Percentiles rank a stretch among this genome's conserved stretches.
Conservation (phyloP, 2,329 filamentous ascomycete genomes). For the Xylaria sp. region DNA sequence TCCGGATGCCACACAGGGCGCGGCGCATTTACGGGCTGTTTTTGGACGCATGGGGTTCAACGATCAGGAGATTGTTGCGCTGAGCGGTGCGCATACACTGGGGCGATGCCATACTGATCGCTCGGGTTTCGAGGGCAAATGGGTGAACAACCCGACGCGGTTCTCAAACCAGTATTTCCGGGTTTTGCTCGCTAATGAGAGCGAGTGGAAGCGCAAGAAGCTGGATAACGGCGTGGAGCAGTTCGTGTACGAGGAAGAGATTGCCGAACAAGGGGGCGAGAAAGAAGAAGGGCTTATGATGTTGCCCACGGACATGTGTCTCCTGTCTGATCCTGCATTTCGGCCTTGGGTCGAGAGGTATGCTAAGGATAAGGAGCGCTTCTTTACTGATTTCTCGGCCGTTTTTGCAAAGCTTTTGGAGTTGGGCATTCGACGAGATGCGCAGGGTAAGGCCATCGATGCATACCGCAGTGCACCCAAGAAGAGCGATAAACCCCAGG, state of each 20-base stretch:
- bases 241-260: slow-evolving; percentile 54
- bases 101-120: slow-evolving; percentile 57
- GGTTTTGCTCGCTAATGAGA: slow-evolving; percentile 32
- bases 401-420: slow-evolving; percentile 58
- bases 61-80: slow-evolving; percentile 89
- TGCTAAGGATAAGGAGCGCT: slow-evolving; percentile 55
- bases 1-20: slow-evolving; percentile 72
- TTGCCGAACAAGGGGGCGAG: slow-evolving; percentile 44
- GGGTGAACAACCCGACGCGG: slow-evolving; percentile 35
- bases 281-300: slow-evolving; percentile 57
- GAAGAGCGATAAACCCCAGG: slow-evolving; percentile 31
- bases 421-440: slow-evolving; percentile 53
- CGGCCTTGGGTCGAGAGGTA: slow-evolving; percentile 53
- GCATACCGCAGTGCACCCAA: slow-evolving; percentile 32
- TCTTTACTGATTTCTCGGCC: slow-evolving; percentile 55
- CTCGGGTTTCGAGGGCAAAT: slow-evolving; percentile 34
- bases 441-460: slow-evolving; percentile 47
- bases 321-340: slow-evolving; percentile 50
- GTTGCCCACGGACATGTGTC: slow-evolving; percentile 58
- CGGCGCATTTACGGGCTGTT: slow-evolving; percentile 78
- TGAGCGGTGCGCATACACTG: slow-evolving; percentile 77
- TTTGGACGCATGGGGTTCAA: slow-evolving; percentile 96
- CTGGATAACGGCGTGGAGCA: slow-evolving; percentile 34
- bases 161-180: slow-evolving; percentile 37
- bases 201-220: slow-evolving; percentile 30